A percentile compares a stretch with the other conserved stretches of the same genome.
phyloP scores from a whole-genome alignment of 1,139 yeast genomes.

The Torulaspora globosa region DNA sequence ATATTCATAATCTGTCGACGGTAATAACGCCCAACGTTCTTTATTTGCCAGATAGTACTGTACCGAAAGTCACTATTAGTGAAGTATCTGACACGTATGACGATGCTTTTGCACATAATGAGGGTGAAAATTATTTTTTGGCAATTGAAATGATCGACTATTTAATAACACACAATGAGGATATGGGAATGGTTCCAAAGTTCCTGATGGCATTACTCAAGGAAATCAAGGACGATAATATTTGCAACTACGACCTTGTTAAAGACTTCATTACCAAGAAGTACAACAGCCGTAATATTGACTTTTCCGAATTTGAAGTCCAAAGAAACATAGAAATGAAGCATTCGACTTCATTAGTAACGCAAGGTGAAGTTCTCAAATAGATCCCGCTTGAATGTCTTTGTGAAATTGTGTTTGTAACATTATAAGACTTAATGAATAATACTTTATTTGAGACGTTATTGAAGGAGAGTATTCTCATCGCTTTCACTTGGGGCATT shows the following conservation, averaged over 20 bases:
- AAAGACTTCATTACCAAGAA: slow-evolving; percentile 18
- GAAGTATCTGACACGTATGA: slow-evolving; percentile 35
- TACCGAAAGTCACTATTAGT: slow-evolving; percentile 30
- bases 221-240: slow-evolving; percentile 34
- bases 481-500: background rate
- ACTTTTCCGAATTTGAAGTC: slow-evolving; percentile 19
- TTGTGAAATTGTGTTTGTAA: slow-evolving; percentile 3
- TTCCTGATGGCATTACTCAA: slow-evolving; percentile 43
- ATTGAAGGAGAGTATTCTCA: background rate
- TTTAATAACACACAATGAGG: slow-evolving; percentile 78
- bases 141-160: slow-evolving; percentile 89
- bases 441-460: background rate
- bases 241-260: slow-evolving; percentile 22
- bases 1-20: slow-evolving; percentile 88
- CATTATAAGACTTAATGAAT: slow-evolving; percentile 3
- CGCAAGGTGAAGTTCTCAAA: slow-evolving; percentile 13
- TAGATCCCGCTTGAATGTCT: slow-evolving; percentile 1
- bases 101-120: slow-evolving; percentile 43
- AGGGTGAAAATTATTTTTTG: slow-evolving; percentile 77
- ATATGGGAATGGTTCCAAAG: slow-evolving; percentile 69
- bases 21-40: slow-evolving; percentile 92
- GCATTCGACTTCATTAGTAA: slow-evolving; percentile 16
- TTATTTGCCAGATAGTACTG: slow-evolving; percentile 43
- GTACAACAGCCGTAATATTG: slow-evolving; percentile 14
- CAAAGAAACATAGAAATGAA: slow-evolving; percentile 15